A percentile compares a stretch with the other conserved stretches of the same genome.
Evolutionary conservation across 1,284 basidiomycete genomes (phyloP).

Genomic region (Papiliotrema laurentii): DNA sequence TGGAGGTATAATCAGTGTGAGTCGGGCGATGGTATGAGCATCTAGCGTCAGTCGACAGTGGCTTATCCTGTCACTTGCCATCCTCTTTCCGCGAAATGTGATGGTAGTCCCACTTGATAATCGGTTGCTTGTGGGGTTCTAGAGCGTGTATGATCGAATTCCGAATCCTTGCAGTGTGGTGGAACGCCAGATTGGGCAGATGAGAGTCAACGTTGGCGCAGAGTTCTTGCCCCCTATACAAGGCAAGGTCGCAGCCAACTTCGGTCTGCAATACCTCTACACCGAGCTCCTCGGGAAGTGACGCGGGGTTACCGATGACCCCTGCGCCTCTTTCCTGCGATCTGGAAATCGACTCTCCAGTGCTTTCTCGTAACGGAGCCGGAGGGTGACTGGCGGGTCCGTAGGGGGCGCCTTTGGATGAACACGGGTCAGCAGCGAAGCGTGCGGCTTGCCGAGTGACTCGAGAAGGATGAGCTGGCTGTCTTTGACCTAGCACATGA

Average conservation of each 20-base stretch:
- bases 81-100: neutral
- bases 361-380: too few relatives aligned
- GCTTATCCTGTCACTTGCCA: neutral
- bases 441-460: too few relatives aligned
- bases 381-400: too few relatives aligned
- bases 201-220: conserved; percentile 12
- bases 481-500: neutral
- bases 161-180: conserved; percentile 38
- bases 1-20: conserved; percentile 31
- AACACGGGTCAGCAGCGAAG: too few relatives aligned
- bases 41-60: neutral
- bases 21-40: conserved; percentile 11
- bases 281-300: too few relatives aligned
- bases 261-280: neutral
- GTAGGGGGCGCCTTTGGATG: too few relatives aligned
- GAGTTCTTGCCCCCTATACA: too few relatives aligned
- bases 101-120: conserved; percentile 35
- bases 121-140: conserved; percentile 21
- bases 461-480: too few relatives aligned
- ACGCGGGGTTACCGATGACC: too few relatives aligned
- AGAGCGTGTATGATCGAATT: conserved; percentile 32
- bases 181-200: conserved; percentile 24
- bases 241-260: neutral
- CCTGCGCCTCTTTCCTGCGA: too few relatives aligned
- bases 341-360: too few relatives aligned